Percentiles rank a stretch among this genome's conserved stretches.
phyloP scores from a whole-genome alignment of 2,329 filamentous ascomycete genomes.

The Penicillium sp. region DNA sequence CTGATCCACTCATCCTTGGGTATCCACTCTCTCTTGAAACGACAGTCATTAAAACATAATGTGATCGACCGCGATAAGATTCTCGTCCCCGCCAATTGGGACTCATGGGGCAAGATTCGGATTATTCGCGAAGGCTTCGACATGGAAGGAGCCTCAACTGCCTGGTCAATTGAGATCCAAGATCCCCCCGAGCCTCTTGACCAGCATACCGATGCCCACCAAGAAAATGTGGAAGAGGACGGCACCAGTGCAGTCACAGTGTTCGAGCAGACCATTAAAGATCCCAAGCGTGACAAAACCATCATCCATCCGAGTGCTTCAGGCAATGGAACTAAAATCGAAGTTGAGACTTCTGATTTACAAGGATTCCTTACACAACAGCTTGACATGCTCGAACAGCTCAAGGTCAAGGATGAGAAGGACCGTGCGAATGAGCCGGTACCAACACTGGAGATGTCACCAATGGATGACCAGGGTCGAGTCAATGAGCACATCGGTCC shows the following conservation, averaged over 20 bases:
- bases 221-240: conserved; percentile 28
- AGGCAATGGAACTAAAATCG: conserved; percentile 44
- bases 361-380: conserved; percentile 77
- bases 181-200: conserved; percentile 41
- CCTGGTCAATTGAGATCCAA: conserved; percentile 83
- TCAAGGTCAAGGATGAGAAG: conserved; percentile 56
- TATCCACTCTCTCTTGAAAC: conserved; percentile 78
- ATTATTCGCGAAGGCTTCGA: conserved; percentile 90
- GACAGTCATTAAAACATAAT: conserved; percentile 79
- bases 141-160: conserved; percentile 78
- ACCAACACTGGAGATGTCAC: conserved; percentile 37
- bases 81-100: conserved; percentile 93
- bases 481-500: conserved; percentile 83
- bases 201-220: conserved; percentile 24
- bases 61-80: conserved; percentile 94
- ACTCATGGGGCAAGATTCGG: conserved; percentile 96
- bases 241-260: conserved; percentile 64
- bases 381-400: conserved; percentile 69
- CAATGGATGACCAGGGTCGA: conserved; percentile 41
- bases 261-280: conserved; percentile 77
- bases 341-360: conserved; percentile 69
- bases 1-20: conserved; percentile 82
- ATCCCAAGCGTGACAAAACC: conserved; percentile 66
- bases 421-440: conserved; percentile 36
- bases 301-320: conserved; percentile 53